Conservation (phyloP, 2,329 filamentous ascomycete genomes). For the Apiospora rasikravindrae region DNA sequence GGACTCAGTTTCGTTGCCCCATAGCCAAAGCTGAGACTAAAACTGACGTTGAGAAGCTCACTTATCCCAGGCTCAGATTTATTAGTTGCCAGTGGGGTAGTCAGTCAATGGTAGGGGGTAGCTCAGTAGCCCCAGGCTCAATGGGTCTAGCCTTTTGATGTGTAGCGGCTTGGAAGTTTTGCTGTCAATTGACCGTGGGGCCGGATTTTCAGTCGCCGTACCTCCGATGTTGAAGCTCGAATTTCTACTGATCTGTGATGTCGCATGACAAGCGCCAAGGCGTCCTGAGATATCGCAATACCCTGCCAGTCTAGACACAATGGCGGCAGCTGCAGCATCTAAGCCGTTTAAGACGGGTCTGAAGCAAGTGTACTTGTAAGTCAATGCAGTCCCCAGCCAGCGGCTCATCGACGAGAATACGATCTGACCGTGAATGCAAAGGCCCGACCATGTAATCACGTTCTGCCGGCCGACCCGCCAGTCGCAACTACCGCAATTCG, state of each 20-base stretch:
- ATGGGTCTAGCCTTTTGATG: background rate
- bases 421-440: slow-evolving; percentile 8
- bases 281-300: background rate
- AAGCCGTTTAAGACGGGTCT: slow-evolving; percentile 35
- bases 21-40: background rate
- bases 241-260: slow-evolving; percentile 14
- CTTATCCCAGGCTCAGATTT: background rate
- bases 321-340: slow-evolving; percentile 25
- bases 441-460: slow-evolving; percentile 24
- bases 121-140: background rate
- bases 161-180: background rate
- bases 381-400: background rate
- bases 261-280: background rate
- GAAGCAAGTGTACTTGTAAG: slow-evolving; percentile 41
- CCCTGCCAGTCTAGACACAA: slow-evolving; percentile 24
- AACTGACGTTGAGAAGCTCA: background rate
- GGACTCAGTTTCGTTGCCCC: background rate
- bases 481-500: slow-evolving; percentile 66
- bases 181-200: slow-evolving; percentile 1
- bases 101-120: background rate
- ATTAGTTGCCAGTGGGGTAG: background rate
- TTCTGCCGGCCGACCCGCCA: slow-evolving; percentile 23
- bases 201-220: slow-evolving; percentile 22
- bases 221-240: slow-evolving; percentile 23
- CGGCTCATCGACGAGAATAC: background rate